These are phyloP conservation scores for Teratosphaeria pseudoeucalypti DNA, from an alignment of 2,329 filamentous ascomycete genomes.

Conservation along the genomic window DNA sequence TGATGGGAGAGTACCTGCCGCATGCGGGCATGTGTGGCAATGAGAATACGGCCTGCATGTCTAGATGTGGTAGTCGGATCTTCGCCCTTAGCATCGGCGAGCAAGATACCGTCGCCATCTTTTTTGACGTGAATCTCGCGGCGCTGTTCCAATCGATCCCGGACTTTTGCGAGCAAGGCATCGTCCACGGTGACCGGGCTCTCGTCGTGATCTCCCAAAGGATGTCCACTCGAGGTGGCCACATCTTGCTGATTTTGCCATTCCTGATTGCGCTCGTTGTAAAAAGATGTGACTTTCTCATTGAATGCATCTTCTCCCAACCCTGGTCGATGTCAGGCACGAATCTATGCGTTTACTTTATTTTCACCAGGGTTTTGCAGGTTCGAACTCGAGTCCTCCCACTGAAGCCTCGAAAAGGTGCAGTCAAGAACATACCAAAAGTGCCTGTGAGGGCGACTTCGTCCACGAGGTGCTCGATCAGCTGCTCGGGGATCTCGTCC, in stretches of 20 bases:
- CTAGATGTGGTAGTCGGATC: conserved; percentile 1
- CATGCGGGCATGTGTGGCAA: conserved; percentile 44
- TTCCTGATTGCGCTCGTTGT: conserved; percentile 18
- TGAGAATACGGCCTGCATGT: conserved; percentile 28
- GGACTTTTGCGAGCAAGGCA: conserved; percentile 43
- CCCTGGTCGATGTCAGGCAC: conserved; percentile 20
- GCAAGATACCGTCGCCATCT: conserved; percentile 28
- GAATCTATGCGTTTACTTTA: background rate
- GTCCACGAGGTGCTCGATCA: conserved; percentile 48
- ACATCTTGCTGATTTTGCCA: conserved; percentile 1
- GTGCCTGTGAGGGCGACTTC: conserved; percentile 50
- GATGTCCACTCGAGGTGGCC: background rate
- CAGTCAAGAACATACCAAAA: conserved; percentile 39
- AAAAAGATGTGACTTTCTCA: conserved; percentile 29
- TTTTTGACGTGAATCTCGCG: conserved; percentile 39
- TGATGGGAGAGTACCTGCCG: conserved; percentile 51
- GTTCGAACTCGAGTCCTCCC: background rate
- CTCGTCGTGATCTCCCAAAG: conserved; percentile 7
- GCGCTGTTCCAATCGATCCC: conserved; percentile 47
- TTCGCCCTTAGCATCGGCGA: conserved; percentile 33
- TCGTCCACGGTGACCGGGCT: conserved; percentile 33
- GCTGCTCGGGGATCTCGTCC: conserved; percentile 30
- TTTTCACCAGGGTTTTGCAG: background rate
- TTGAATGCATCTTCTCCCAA: conserved; percentile 32
- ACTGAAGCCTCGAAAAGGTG: background rate